Evolutionary conservation across 2,329 filamentous ascomycete genomes (phyloP), one percentile per base, ranked within the genome.

Genomic region (Apiospora kogelbergensis): DNA sequence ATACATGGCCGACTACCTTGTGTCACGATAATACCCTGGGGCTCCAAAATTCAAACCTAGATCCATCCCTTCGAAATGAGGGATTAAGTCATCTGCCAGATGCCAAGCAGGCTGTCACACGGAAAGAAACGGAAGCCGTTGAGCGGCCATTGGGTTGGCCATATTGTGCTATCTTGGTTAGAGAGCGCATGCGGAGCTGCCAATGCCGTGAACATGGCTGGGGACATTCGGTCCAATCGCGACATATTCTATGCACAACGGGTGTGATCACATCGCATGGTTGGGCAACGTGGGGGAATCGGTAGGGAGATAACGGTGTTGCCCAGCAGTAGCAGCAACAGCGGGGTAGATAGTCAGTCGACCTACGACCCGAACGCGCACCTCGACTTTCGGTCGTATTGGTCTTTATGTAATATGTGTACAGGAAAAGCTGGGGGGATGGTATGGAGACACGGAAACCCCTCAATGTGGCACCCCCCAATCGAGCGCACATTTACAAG

Each of bases 251-350:
- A 41, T 40, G 40, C 22, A 17, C 40, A n/a, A 37, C 41, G 63
- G 63, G 33, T 42, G 63, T 26, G 33, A 65, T 65, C 63, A 33
- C 44, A 65, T 65, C 40, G 63, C 63, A 33, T 45, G 41, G 44
- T 65, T 65, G 63, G 63, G 30, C 41, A 65, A 65, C 63, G 63
- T 65, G 63, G 63, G 63, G 63, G 63, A 45, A n/a, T 24, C 24
- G n/a, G 41, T 45, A 33, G 63, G 63, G 26, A 45, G 63, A 45
- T 42, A 65, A 45, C 42, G 63, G 63, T 45, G 41, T 42, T 24
- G 63, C 63, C 41, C 63, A 45, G 63, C 63, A 33, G 33, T 33
- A 33, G 33, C 33, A 60, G 53, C 30, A 65, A 41, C 63, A 65
- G 63, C 63, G 63, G 63, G 63, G 63, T 42, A 42, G 40, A 42